Evolutionary conservation across 1,284 basidiomycete species (phyloP), one percentile per base, ranked within the genome.

Genomic region (Peniophora sp.): DNA sequence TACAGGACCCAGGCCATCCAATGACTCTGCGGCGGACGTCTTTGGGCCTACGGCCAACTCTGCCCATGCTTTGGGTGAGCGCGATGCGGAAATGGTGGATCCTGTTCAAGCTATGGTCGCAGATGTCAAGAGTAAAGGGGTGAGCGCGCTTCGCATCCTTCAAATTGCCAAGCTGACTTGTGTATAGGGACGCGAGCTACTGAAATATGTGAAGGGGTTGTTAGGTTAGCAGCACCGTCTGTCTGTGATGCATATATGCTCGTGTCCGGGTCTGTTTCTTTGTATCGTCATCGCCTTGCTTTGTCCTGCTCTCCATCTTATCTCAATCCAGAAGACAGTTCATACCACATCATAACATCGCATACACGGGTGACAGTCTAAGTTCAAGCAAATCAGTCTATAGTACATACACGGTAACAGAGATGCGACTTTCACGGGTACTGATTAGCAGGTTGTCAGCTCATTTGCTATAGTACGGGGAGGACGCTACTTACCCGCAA

Each of bases 61-160:
- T 20, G 52, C 52, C 9, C 51, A 43, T 16, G 53, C n/a, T 8
- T 19, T 32, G 44, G 6, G 32, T 8, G 22, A 51, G 12, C 34
- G 48, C 3, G 41, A 56, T 22, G 69, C 67, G 63, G 75, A 77
- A 50, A 66, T 69, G 27, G 19, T 16, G 5, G 77, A 84, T 61
- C 73, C 72, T 12, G 81, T 89, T 24, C 80, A 82, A 53, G 78
- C 79, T 34, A 87, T 90, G 83, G 77, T 89, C 2, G 73, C 77
- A 22, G 79, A 75, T 10, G 87, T 89, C 3, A 90, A 90, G 66
- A 74, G 63, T 48, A 76, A 72, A 53, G 88, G 86, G 56, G 86
- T 87, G 61, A 61, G 83, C 76, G 11, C 49, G 6, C 45, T 27
- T 47, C 27, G 22, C 47, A 1, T 52, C 45, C 20, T 39, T 24